phyloP scores from a whole-genome alignment of 2,329 filamentous ascomycete species.

The Knufia fluminis region DNA sequence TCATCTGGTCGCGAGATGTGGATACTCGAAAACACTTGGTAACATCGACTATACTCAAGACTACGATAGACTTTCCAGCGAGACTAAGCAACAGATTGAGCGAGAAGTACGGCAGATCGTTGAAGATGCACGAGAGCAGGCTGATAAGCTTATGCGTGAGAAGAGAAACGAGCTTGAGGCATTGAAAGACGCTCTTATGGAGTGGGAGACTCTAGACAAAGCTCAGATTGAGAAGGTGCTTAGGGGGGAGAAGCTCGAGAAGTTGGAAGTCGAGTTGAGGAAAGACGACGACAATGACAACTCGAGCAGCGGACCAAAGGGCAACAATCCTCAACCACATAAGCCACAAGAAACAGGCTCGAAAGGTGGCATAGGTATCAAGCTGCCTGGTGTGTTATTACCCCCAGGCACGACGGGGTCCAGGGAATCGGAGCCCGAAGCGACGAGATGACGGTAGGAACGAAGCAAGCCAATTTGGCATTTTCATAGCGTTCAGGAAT shows the following conservation, averaged over 20 bases:
- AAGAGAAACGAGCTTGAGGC: constrained; percentile 79
- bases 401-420: constrained; percentile 16
- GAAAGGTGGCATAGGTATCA: constrained; percentile 21
- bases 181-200: constrained; percentile 76
- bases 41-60: constrained; percentile 80
- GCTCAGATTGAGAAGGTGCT: constrained; percentile 88
- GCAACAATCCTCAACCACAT: constrained; percentile 18
- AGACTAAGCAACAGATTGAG: constrained; percentile 82
- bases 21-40: constrained; percentile 80
- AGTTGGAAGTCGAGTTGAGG: constrained; percentile 53
- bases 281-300: constrained; percentile 31
- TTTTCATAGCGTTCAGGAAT: background rate
- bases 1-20: constrained; percentile 76
- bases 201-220: constrained; percentile 87
- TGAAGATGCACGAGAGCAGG: constrained; percentile 69
- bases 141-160: constrained; percentile 58
- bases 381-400: constrained; percentile 22
- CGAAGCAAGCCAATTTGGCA: background rate
- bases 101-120: constrained; percentile 76
- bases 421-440: constrained; percentile 18
- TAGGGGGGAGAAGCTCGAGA: constrained; percentile 70
- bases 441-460: constrained; percentile 12
- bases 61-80: constrained; percentile 71
- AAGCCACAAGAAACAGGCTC: constrained; percentile 20
- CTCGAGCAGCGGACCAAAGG: constrained; percentile 23